Percentiles rank a stretch among this genome's conserved stretches.
Conservation (phyloP, 2,329 filamentous ascomycete species). For the Calonectria ilicicola region DNA sequence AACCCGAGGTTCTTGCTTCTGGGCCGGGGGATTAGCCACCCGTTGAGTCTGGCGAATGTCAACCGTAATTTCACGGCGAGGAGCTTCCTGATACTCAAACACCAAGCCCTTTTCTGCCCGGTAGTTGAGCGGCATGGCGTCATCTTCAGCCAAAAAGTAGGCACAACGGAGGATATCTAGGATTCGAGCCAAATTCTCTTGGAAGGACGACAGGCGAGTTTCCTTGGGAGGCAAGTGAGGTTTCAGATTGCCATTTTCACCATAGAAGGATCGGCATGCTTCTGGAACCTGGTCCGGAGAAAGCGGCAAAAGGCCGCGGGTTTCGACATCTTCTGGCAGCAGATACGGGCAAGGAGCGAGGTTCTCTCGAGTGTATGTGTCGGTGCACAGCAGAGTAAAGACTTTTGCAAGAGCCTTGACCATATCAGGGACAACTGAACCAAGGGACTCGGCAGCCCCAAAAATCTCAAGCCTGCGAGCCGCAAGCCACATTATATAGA, state of each 20-base stretch:
- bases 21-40: not conserved
- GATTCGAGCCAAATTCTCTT: slow-evolving; percentile 59
- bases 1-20: slow-evolving; percentile 21
- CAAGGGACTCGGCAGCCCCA: slow-evolving; percentile 58
- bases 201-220: slow-evolving; percentile 45
- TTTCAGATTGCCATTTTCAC: slow-evolving; percentile 52
- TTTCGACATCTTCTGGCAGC: slow-evolving; percentile 63
- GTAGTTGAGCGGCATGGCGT: slow-evolving; percentile 52
- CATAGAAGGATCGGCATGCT: slow-evolving; percentile 54
- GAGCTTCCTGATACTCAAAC: slow-evolving; percentile 47
- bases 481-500: slow-evolving; percentile 67
- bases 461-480: slow-evolving; percentile 59
- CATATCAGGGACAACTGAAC: slow-evolving; percentile 59
- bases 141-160: slow-evolving; percentile 58
- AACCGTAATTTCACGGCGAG: not conserved
- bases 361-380: slow-evolving; percentile 54
- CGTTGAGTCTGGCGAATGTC: not conserved
- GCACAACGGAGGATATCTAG: slow-evolving; percentile 63
- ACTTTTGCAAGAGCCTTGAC: slow-evolving; percentile 59
- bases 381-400: slow-evolving; percentile 60
- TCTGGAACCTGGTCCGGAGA: slow-evolving; percentile 52
- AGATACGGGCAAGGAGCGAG: slow-evolving; percentile 60
- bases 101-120: slow-evolving; percentile 43
- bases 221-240: slow-evolving; percentile 50
- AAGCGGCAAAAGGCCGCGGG: slow-evolving; percentile 58